phyloP scores from a whole-genome alignment of 768 basidiomycete species.

The Kwoniella sp. region DNA sequence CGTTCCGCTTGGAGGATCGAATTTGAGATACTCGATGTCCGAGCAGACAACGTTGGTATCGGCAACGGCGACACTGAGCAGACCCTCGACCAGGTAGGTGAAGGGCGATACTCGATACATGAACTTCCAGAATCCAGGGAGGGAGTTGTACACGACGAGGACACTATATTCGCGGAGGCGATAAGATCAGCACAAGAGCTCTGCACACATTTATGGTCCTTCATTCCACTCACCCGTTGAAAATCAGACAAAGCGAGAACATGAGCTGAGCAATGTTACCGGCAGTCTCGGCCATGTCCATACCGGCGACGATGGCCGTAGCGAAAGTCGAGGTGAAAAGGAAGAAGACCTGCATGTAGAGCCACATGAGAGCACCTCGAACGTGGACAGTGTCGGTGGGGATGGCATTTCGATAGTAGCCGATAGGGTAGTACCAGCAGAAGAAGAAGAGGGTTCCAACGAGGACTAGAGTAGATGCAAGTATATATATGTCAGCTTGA shows the following conservation, averaged over 20 bases:
- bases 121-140: conserved; percentile 55
- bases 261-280: conserved; percentile 59
- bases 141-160: conserved; percentile 35
- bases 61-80: conserved; percentile 59
- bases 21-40: conserved; percentile 68
- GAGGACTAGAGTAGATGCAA: conserved; percentile 22
- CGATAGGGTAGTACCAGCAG: conserved; percentile 57
- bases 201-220: too few species aligned
- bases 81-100: conserved; percentile 53
- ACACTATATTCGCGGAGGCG: conserved; percentile 35
- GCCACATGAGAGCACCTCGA: conserved; percentile 59
- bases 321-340: conserved; percentile 57
- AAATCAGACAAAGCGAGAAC: conserved; percentile 58
- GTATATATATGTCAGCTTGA: neutral
- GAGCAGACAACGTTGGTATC: conserved; percentile 69
- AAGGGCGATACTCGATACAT: conserved; percentile 56
- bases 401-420: conserved; percentile 58
- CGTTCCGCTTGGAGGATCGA: conserved; percentile 72
- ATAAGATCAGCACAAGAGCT: too few species aligned
- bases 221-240: conserved; percentile 55
- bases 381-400: conserved; percentile 54
- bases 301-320: conserved; percentile 56
- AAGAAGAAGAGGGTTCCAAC: conserved; percentile 53
- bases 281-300: conserved; percentile 57
- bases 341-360: conserved; percentile 57